These are phyloP conservation scores for Vickermania ingenoplastis DNA, from an alignment of 208 protist species.

Conservation along the genomic window DNA sequence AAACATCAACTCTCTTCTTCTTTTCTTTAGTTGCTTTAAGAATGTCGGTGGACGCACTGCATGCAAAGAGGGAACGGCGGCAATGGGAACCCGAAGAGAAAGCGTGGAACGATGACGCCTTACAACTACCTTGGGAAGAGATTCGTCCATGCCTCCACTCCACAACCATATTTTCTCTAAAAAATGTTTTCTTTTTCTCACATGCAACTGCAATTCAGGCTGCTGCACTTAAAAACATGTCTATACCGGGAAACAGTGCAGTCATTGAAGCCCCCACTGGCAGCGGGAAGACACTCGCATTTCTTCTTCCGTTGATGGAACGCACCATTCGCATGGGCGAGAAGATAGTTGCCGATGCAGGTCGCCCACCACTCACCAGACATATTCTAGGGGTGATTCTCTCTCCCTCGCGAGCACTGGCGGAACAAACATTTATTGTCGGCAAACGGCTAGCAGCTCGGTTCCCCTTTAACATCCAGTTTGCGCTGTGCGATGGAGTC, in stretches of 20 bases:
- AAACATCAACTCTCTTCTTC: too few relatives aligned
- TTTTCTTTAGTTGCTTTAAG: too few relatives aligned
- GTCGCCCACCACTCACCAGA: slow-evolving; percentile 47
- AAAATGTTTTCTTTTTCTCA: slow-evolving; percentile 88
- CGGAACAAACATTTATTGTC: slow-evolving; percentile 84
- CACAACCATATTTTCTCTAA: slow-evolving; percentile 63
- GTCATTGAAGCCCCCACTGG: slow-evolving; percentile 95
- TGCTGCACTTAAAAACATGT: slow-evolving; percentile 39
- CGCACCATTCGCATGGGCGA: slow-evolving; percentile 53
- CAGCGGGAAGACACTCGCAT: slow-evolving; percentile 96
- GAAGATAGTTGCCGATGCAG: slow-evolving; percentile 23
- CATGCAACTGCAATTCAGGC: slow-evolving; percentile 88
- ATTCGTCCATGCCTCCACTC: slow-evolving; percentile 56
- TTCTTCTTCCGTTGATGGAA: slow-evolving; percentile 89
- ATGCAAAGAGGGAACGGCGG: slow-evolving; percentile 63
- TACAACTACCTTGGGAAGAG: slow-evolving; percentile 80
- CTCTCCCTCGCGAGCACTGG: slow-evolving; percentile 72
- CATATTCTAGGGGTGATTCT: slow-evolving; percentile 69
- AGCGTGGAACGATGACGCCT: slow-evolving; percentile 64
- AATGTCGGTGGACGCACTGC: slow-evolving; percentile 51
- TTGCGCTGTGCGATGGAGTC: slow-evolving; percentile 69
- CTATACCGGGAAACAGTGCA: slow-evolving; percentile 28
- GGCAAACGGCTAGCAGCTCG: slow-evolving; percentile 52
- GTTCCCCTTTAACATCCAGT: slow-evolving; percentile 63
- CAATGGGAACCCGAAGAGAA: slow-evolving; percentile 78